Evolutionary conservation across 306 rosid species (phyloP).

Genomic region (Vicia sativa): DNA sequence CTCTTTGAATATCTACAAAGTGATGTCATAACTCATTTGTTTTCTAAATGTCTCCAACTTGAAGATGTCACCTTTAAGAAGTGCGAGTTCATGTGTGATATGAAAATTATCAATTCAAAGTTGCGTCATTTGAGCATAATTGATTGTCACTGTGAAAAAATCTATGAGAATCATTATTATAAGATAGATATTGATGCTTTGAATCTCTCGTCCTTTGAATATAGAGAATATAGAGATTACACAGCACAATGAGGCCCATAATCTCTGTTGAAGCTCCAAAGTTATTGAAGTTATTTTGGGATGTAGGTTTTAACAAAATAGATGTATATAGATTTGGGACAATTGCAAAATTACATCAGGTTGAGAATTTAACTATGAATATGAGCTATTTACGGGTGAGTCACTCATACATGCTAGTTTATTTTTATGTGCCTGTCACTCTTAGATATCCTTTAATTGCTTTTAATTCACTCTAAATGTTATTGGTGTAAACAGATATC

Average conservation of each 20-base stretch:
- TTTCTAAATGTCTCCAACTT: neutral
- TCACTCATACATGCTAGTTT: neutral
- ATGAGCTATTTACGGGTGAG: neutral
- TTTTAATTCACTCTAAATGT: neutral
- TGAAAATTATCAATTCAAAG: no score
- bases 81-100: no score
- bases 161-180: neutral
- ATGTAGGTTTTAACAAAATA: neutral
- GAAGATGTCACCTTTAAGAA: no score
- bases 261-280: neutral
- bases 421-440: neutral
- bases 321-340: neutral
- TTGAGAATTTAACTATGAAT: neutral
- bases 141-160: neutral
- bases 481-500: neutral
- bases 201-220: constrained; percentile 6
- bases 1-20: no score
- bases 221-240: neutral
- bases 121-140: neutral
- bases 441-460: no score
- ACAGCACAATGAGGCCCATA: no score
- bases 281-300: constrained; percentile 3
- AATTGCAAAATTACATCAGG: neutral
- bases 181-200: neutral
- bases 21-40: neutral